A percentile compares a stretch with the other conserved stretches of the same genome.
Evolutionary conservation across 2,329 filamentous ascomycete species (phyloP).

Genomic region (Fusarium xyrophilum): DNA sequence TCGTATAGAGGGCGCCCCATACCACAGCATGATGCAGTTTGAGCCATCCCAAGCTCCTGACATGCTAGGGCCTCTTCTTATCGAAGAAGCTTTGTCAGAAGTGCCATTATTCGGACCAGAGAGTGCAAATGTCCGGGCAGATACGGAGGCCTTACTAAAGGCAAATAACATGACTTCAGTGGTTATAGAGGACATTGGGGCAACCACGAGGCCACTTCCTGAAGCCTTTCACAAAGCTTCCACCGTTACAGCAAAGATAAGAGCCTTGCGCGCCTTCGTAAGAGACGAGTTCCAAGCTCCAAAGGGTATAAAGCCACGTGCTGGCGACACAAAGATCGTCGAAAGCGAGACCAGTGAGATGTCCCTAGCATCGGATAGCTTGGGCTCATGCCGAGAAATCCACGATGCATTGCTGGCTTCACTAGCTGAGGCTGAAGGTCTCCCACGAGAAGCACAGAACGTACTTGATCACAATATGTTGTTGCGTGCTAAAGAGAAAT

Average conservation of each 20-base stretch:
- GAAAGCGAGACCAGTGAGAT: slow-evolving; percentile 47
- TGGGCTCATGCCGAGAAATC: slow-evolving; percentile 60
- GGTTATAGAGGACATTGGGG: slow-evolving; percentile 48
- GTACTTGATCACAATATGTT: slow-evolving; percentile 65
- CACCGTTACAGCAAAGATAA: slow-evolving; percentile 58
- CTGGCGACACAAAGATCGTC: slow-evolving; percentile 38
- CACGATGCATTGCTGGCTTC: slow-evolving; percentile 62
- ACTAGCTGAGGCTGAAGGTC: slow-evolving; percentile 53
- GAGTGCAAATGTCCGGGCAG: slow-evolving; percentile 51
- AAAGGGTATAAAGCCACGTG: slow-evolving; percentile 39
- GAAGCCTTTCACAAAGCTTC: slow-evolving; percentile 51
- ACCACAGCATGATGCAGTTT: slow-evolving; percentile 65
- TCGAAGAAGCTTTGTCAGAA: slow-evolving; percentile 60
- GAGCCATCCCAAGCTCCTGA: slow-evolving; percentile 60
- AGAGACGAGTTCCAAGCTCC: slow-evolving; percentile 40
- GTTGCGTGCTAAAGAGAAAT: slow-evolving; percentile 65
- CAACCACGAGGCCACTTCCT: slow-evolving; percentile 48
- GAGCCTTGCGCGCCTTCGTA: slow-evolving; percentile 52
- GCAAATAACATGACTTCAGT: slow-evolving; percentile 45
- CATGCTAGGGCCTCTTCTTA: slow-evolving; percentile 61
- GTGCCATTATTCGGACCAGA: slow-evolving; percentile 64
- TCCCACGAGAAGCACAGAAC: slow-evolving; percentile 59
- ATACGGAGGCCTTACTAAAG: slow-evolving; percentile 53
- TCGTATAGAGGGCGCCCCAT: slow-evolving; percentile 55
- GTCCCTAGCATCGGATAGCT: slow-evolving; percentile 49